Conservation (phyloP, 257 asterid genomes). For the Henckelia pumila region DNA sequence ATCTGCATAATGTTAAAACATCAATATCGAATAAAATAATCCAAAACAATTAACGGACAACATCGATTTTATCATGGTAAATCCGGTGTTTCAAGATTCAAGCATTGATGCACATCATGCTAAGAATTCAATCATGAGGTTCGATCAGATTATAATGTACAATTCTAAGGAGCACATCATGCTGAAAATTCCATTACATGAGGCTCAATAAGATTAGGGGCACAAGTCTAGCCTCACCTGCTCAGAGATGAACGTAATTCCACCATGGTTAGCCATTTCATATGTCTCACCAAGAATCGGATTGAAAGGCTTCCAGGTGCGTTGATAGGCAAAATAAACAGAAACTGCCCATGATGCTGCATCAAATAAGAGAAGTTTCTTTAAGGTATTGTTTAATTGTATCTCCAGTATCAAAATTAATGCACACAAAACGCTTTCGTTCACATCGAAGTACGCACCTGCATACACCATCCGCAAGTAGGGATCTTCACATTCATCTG, state of each 20-base stretch:
- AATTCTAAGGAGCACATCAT: not conserved
- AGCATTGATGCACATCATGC: not conserved
- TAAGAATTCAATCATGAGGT: slow-evolving; percentile 18
- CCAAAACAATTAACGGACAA: slow-evolving; percentile 4
- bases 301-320: slow-evolving; percentile 99
- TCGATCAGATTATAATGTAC: slow-evolving; percentile 8
- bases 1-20: slow-evolving; percentile 32
- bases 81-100: not conserved
- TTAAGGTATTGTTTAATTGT: slow-evolving; percentile 9
- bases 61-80: slow-evolving; percentile 17
- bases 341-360: slow-evolving; percentile 97
- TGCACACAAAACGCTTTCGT: not conserved
- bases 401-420: not conserved
- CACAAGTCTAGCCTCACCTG: slow-evolving; percentile 49
- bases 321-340: slow-evolving; percentile 84
- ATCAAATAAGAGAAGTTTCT: slow-evolving; percentile 26
- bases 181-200: slow-evolving; percentile 20
- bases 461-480: slow-evolving; percentile 91
- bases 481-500: slow-evolving; percentile 95
- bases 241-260: slow-evolving; percentile 83
- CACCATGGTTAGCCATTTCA: slow-evolving; percentile 84
- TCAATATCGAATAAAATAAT: slow-evolving; percentile 12
- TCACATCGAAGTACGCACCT: slow-evolving; percentile 28
- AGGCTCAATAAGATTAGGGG: slow-evolving; percentile 3
- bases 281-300: slow-evolving; percentile 98